Conservation (phyloP, 805 yeast species). For the Saccharomycopsis amapae region DNA sequence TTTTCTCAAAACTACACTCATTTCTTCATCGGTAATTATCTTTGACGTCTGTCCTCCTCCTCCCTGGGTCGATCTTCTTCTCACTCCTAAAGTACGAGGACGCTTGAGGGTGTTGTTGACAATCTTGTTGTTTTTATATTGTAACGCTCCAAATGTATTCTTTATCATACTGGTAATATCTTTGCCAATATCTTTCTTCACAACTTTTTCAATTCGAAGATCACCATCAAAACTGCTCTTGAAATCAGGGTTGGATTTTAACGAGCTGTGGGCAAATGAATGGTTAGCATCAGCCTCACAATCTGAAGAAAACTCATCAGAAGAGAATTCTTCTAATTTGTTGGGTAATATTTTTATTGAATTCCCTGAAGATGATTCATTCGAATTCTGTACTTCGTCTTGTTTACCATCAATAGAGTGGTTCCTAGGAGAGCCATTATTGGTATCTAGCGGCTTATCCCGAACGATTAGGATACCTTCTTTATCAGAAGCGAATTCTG, state of each 20-base stretch:
- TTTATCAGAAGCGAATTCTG: too few species aligned
- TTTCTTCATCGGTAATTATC: slow-evolving; percentile 11
- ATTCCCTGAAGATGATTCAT: too few species aligned
- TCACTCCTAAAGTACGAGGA: slow-evolving; percentile 12
- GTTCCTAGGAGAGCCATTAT: too few species aligned
- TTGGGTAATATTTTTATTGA: too few species aligned
- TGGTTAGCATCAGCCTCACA: not conserved
- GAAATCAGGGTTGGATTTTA: not conserved
- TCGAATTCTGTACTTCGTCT: too few species aligned
- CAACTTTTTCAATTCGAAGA: slow-evolving; percentile 19
- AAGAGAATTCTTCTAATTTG: too few species aligned
- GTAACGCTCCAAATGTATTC: slow-evolving; percentile 19
- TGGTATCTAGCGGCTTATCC: too few species aligned
- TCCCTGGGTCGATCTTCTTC: not conserved
- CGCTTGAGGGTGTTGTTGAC: slow-evolving; percentile 18
- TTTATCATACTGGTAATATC: slow-evolving; percentile 21
- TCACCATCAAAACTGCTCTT: slow-evolving; percentile 7
- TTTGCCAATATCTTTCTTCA: slow-evolving; percentile 11
- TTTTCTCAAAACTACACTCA: slow-evolving; percentile 8
- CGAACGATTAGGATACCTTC: too few species aligned
- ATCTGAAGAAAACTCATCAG: not conserved
- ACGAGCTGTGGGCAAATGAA: too few species aligned
- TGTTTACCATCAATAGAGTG: too few species aligned
- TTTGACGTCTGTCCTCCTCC: not conserved
- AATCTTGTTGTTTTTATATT: slow-evolving; percentile 16